A percentile compares a stretch with the other conserved stretches of the same genome.
Evolutionary conservation across 2,329 filamentous ascomycete genomes (phyloP).

Genomic region (Fusarium sp.): DNA sequence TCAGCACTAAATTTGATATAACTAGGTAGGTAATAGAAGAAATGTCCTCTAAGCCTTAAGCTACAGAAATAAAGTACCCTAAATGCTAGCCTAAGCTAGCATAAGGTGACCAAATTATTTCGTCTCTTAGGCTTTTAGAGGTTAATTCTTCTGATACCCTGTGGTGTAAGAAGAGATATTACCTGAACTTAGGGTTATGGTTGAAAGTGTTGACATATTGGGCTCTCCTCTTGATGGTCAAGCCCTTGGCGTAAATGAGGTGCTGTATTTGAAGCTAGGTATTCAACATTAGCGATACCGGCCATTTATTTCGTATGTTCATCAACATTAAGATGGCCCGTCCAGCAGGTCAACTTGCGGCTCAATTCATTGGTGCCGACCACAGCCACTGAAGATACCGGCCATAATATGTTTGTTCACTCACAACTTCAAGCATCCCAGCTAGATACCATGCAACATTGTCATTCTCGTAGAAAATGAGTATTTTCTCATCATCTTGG

Average conservation of each 20-base stretch:
- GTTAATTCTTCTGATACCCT: too few species aligned
- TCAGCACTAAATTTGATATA: slow-evolving; percentile 1
- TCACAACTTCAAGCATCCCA: slow-evolving; percentile 78
- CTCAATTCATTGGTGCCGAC: too few species aligned
- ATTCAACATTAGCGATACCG: slow-evolving; percentile 14
- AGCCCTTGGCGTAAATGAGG: slow-evolving; percentile 74
- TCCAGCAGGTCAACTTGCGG: too few species aligned
- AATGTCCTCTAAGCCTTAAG: too few species aligned
- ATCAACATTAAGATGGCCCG: too few species aligned
- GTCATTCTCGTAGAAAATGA: slow-evolving; percentile 92
- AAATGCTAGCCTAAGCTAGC: too few species aligned
- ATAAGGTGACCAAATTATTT: too few species aligned
- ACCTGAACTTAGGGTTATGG: slow-evolving; percentile 70
- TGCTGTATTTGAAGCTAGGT: slow-evolving; percentile 70
- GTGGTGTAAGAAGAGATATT: background rate
- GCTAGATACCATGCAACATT: slow-evolving; percentile 89
- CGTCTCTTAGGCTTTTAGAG: too few species aligned
- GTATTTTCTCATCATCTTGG: slow-evolving; percentile 81
- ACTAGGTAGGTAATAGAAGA: too few species aligned
- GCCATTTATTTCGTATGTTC: too few species aligned
- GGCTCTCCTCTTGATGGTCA: slow-evolving; percentile 71
- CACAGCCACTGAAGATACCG: too few species aligned
- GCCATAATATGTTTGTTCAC: slow-evolving; percentile 36
- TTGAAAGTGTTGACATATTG: slow-evolving; percentile 86
- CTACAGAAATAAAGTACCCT: too few species aligned